Percentiles rank a stretch among this genome's conserved stretches.
Conservation (phyloP, 768 basidiomycete genomes). For the Trametes meyenii region DNA sequence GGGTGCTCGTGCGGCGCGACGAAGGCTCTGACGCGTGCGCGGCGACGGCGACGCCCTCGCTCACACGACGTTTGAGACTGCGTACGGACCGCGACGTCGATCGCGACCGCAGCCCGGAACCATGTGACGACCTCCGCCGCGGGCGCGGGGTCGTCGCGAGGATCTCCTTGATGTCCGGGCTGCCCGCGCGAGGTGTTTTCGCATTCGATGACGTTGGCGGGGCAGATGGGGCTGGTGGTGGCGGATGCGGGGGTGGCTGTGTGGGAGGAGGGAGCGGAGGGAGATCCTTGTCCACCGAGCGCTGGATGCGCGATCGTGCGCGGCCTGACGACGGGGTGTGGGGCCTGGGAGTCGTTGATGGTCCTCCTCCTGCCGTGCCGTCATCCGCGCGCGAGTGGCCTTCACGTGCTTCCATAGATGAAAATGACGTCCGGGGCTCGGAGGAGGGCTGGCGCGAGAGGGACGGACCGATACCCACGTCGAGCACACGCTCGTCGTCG, state of each 20-base stretch:
- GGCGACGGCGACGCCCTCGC: conserved; percentile 21
- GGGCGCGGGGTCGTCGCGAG: conserved; percentile 38
- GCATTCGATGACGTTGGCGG: conserved; percentile 1
- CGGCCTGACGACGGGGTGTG: not conserved
- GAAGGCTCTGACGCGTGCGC: conserved; percentile 2
- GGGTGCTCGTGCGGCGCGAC: conserved; percentile 13
- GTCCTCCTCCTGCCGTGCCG: conserved; percentile 8
- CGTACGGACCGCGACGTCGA: conserved; percentile 30
- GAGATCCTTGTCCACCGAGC: conserved; percentile 29
- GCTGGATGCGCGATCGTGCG: conserved; percentile 1
- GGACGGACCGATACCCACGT: conserved; percentile 18
- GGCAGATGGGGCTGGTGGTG: not conserved
- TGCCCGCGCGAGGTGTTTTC: conserved; percentile 21
- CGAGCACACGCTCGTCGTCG: conserved; percentile 28
- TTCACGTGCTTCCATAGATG: conserved; percentile 37
- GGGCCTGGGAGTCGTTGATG: conserved; percentile 12
- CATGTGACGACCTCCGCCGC: conserved; percentile 29
- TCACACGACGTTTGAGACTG: conserved; percentile 23
- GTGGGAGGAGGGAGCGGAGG: conserved; percentile 28
- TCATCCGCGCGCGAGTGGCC: conserved; percentile 34
- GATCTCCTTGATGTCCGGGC: conserved; percentile 37
- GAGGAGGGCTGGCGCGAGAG: conserved; percentile 15
- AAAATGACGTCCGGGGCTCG: conserved; percentile 30
- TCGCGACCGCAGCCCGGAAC: conserved; percentile 25
- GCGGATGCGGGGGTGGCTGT: conserved; percentile 11